Conservation (phyloP, 306 rosid genomes). For the Prunus padus region DNA sequence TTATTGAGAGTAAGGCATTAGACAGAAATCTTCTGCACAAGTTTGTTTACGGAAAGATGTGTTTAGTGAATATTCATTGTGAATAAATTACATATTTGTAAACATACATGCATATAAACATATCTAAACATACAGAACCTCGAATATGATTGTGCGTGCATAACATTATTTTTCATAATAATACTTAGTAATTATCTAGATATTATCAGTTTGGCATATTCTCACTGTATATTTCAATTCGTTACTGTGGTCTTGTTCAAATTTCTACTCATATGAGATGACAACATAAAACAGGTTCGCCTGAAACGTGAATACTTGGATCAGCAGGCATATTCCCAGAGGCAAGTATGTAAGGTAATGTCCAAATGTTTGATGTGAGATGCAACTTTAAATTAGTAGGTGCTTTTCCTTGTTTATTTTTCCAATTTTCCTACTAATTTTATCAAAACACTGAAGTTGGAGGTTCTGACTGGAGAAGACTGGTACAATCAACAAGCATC, state of each 20-base stretch:
- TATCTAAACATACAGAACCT: neutral
- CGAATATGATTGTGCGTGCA: neutral
- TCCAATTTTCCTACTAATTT: conserved; percentile 7
- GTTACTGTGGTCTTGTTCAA: neutral
- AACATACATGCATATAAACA: neutral
- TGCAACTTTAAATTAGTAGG: neutral
- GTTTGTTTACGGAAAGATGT: neutral
- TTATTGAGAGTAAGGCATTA: neutral
- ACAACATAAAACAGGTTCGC: conserved; percentile 61
- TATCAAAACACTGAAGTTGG: conserved; percentile 17
- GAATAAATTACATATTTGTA: neutral
- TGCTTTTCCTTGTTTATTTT: conserved; percentile 3
- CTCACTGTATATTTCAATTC: neutral
- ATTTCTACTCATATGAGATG: conserved; percentile 26
- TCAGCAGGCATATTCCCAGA: conserved; percentile 50
- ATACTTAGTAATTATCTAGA: neutral
- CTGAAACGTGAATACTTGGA: conserved; percentile 88
- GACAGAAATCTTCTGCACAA: neutral
- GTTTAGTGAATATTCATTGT: neutral
- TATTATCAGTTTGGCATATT: neutral
- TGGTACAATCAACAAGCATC: conserved; percentile 98
- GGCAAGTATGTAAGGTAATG: conserved; percentile 51
- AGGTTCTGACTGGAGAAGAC: conserved; percentile 78
- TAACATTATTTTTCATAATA: neutral
- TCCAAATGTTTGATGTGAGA: conserved; percentile 18